phyloP scores from a whole-genome alignment of 208 protist genomes.

The Vickermania ingenoplastis region DNA sequence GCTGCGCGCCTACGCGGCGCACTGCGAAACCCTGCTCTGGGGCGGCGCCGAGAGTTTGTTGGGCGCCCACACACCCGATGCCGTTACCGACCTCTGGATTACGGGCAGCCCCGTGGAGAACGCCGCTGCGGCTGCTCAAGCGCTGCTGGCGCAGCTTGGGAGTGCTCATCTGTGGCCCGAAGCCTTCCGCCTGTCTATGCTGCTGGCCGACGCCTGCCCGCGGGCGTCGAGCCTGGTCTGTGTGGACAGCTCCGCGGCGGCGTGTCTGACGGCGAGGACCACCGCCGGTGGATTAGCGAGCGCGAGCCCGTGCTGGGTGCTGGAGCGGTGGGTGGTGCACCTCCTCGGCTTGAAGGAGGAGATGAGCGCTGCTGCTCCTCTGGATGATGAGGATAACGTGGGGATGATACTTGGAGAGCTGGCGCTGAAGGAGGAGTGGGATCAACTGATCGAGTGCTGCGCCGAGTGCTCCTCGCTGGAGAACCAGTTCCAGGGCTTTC shows the following conservation, averaged over 20 bases:
- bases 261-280: neutral
- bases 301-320: conserved; percentile 27
- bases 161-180: conserved; percentile 56
- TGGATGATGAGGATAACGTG: neutral
- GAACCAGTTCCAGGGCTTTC: conserved; percentile 49
- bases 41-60: conserved; percentile 14
- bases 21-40: conserved; percentile 69
- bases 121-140: conserved; percentile 27
- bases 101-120: conserved; percentile 28
- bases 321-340: conserved; percentile 52
- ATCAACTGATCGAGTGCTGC: conserved; percentile 41
- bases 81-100: conserved; percentile 56
- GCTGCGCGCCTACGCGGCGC: conserved; percentile 59
- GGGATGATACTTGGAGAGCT: conserved; percentile 15
- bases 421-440: conserved; percentile 25
- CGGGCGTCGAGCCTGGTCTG: neutral
- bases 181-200: conserved; percentile 43
- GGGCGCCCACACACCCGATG: conserved; percentile 68
- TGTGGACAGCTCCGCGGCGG: neutral
- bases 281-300: neutral
- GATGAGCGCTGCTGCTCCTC: neutral
- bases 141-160: conserved; percentile 58
- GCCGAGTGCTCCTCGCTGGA: conserved; percentile 36
- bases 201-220: conserved; percentile 18
- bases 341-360: conserved; percentile 15